These are phyloP conservation scores for Colletotrichum kahawae DNA, from an alignment of 2,329 filamentous ascomycete genomes.

Conservation along the genomic window DNA sequence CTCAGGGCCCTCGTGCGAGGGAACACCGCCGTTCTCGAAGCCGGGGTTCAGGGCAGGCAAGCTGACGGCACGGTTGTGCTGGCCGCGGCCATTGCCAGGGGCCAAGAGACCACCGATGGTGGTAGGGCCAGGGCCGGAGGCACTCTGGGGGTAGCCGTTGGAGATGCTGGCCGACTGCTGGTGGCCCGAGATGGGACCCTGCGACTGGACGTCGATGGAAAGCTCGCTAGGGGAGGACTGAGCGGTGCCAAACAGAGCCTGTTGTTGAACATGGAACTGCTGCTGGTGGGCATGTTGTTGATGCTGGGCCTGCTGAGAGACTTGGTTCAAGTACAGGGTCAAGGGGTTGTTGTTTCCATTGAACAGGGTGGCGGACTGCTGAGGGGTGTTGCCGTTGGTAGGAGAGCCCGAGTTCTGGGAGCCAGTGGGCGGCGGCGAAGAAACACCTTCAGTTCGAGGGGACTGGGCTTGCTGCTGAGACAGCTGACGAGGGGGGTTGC, in stretches of 20 bases:
- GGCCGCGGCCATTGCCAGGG: conserved; percentile 66
- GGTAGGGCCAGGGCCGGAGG: conserved; percentile 61
- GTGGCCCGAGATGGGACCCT: conserved; percentile 66
- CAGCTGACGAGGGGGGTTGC: conserved; percentile 91
- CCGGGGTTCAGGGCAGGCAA: conserved; percentile 74
- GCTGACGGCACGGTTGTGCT: conserved; percentile 84
- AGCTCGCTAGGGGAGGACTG: conserved; percentile 64
- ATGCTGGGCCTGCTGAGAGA: conserved; percentile 73
- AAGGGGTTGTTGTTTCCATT: conserved; percentile 87
- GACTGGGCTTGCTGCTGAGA: conserved; percentile 69
- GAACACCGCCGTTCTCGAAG: conserved; percentile 62
- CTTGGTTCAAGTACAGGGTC: conserved; percentile 90
- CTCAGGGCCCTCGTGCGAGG: conserved; percentile 52
- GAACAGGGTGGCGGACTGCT: conserved; percentile 62
- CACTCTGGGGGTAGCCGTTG: conserved; percentile 64
- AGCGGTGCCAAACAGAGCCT: conserved; percentile 78
- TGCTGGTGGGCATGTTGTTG: conserved; percentile 80
- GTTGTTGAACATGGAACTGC: conserved; percentile 76
- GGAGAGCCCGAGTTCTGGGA: conserved; percentile 58
- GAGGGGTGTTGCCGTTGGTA: conserved; percentile 60
- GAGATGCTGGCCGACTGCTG: conserved; percentile 70
- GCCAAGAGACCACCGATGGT: conserved; percentile 80
- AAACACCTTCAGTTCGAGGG: conserved; percentile 66
- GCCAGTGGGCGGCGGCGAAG: conserved; percentile 64
- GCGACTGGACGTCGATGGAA: conserved; percentile 62